Percentiles rank a stretch among this genome's conserved stretches.
phyloP scores from a whole-genome alignment of 345 rosid species.

The Triadica sebifera region DNA sequence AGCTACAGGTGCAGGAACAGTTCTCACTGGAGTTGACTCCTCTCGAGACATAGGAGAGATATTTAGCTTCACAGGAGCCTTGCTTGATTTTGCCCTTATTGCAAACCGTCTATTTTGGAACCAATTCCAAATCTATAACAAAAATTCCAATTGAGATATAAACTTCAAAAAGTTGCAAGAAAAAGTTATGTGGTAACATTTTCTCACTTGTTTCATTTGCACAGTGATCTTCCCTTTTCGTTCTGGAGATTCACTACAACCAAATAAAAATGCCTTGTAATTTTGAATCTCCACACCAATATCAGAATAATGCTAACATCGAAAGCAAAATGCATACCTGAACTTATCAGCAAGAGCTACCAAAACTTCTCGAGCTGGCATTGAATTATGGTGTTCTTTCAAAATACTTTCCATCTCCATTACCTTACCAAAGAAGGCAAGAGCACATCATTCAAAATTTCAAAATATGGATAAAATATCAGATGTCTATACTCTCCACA shows the following conservation, averaged over 20 bases:
- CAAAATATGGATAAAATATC: not conserved
- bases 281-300: not conserved
- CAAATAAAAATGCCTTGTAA: constrained; percentile 15
- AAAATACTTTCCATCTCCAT: constrained; percentile 90
- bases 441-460: not conserved
- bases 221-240: constrained; percentile 81
- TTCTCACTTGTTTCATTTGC: constrained; percentile 90
- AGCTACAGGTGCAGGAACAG: constrained; percentile 55
- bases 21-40: constrained; percentile 57
- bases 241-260: constrained; percentile 66
- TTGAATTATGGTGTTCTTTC: constrained; percentile 67
- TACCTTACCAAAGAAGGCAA: constrained; percentile 39
- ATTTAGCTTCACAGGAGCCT: constrained; percentile 76
- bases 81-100: constrained; percentile 74
- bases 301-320: constrained; percentile 7
- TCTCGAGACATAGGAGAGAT: constrained; percentile 65
- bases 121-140: constrained; percentile 93
- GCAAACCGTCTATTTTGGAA: constrained; percentile 98
- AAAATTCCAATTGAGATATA: constrained; percentile 6
- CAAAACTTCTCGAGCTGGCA: constrained; percentile 78
- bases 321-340: constrained; percentile 48
- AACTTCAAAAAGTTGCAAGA: not conserved
- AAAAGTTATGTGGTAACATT: constrained; percentile 10
- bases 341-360: constrained; percentile 82
- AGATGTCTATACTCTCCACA: not conserved